These are phyloP conservation scores for Trifolium pratense DNA, from an alignment of 306 rosid genomes.

Conservation along the genomic window DNA sequence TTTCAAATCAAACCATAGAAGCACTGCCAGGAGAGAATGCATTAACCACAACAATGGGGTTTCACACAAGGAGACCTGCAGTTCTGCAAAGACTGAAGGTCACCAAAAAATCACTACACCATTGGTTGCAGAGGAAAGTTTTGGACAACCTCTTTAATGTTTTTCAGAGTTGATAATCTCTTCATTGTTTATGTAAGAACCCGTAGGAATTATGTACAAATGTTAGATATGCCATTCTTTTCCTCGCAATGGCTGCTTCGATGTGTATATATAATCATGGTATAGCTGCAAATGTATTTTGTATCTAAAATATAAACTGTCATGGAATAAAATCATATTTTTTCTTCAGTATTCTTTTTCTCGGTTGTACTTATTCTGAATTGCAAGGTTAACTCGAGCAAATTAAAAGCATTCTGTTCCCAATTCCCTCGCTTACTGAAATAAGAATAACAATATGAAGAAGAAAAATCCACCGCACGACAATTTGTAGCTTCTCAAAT, in stretches of 20 bases:
- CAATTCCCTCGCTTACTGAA: conserved; percentile 10
- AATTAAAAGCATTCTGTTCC: conserved; percentile 4
- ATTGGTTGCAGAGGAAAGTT: conserved; percentile 69
- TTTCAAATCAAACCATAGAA: conserved; percentile 44
- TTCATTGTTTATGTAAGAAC: conserved; percentile 28
- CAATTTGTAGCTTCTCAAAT: neutral
- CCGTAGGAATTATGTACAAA: conserved; percentile 37
- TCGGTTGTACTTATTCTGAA: conserved; percentile 9
- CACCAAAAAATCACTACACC: conserved; percentile 69
- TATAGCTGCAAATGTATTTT: conserved; percentile 23
- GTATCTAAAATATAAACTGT: conserved; percentile 34
- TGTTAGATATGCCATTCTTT: conserved; percentile 26
- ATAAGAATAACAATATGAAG: conserved; percentile 2
- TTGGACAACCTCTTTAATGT: conserved; percentile 25
- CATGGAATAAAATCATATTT: conserved; percentile 35
- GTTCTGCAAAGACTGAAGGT: conserved; percentile 73
- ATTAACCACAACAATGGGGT: conserved; percentile 37
- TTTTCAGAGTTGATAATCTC: conserved; percentile 11
- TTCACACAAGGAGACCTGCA: conserved; percentile 75
- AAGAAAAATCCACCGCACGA: too few relatives aligned
- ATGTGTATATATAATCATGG: conserved; percentile 24
- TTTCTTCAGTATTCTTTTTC: neutral
- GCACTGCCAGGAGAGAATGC: conserved; percentile 43
- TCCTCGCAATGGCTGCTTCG: neutral
- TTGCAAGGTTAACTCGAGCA: conserved; percentile 22